phyloP scores from a whole-genome alignment of 2,329 filamentous ascomycete genomes.

The Botrytis tulipae region DNA sequence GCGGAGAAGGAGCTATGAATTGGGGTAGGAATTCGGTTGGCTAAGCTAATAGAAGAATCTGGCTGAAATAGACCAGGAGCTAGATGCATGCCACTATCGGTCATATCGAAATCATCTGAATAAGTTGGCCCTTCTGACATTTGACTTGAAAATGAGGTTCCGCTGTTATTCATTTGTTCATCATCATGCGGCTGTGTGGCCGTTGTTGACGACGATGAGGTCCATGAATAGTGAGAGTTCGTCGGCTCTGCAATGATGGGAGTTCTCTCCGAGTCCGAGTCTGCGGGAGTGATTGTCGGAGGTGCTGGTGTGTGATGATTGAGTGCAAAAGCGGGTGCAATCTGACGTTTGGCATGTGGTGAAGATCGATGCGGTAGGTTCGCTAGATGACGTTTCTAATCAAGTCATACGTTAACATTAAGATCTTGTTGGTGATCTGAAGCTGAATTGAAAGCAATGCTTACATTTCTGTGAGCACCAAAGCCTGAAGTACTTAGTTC shows the following conservation, averaged over 20 bases:
- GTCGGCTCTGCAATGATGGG: conserved; percentile 22
- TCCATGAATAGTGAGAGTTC: conserved; percentile 34
- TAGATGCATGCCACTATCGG: conserved; percentile 32
- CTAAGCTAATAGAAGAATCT: conserved; percentile 33
- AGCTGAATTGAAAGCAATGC: conserved; percentile 1
- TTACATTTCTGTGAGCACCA: conserved; percentile 37
- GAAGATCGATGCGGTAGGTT: conserved; percentile 33
- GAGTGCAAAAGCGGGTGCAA: conserved; percentile 26
- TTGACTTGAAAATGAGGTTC: conserved; percentile 31
- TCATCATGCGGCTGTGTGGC: conserved; percentile 27
- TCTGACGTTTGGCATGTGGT: conserved; percentile 29
- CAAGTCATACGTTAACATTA: conserved; percentile 18
- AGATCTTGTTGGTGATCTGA: background rate
- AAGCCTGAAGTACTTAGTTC: conserved; percentile 33
- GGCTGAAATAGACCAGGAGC: conserved; percentile 36
- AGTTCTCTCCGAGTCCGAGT: conserved; percentile 36
- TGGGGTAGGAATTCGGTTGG: conserved; percentile 39
- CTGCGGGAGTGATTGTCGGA: conserved; percentile 37
- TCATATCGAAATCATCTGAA: conserved; percentile 39
- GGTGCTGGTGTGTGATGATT: conserved; percentile 30
- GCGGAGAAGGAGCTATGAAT: conserved; percentile 39
- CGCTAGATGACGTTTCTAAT: conserved; percentile 38
- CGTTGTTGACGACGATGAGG: conserved; percentile 31
- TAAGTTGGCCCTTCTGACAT: conserved; percentile 31
- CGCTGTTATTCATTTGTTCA: conserved; percentile 20